phyloP scores from a whole-genome alignment of 192 early-diverging fungal species.

The Gryganskiella cystojenkinii region DNA sequence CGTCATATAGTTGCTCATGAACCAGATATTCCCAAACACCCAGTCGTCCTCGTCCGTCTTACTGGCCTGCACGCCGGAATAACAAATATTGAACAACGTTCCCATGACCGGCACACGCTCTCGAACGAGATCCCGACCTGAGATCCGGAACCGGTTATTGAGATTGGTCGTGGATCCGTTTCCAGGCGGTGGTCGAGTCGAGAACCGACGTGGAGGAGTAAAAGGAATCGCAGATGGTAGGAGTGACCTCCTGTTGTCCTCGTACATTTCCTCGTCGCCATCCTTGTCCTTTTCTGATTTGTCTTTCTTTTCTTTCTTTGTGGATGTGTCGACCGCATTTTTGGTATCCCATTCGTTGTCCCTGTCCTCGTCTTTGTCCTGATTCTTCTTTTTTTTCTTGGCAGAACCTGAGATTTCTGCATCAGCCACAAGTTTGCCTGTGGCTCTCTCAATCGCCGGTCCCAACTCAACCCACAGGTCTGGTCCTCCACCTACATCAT shows the following conservation, averaged over 20 bases:
- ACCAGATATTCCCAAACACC: conserved; percentile 28
- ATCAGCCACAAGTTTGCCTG: neutral
- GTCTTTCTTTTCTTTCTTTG: too few species aligned
- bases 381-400: neutral
- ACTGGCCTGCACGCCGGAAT: conserved; percentile 19
- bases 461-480: conserved; percentile 22
- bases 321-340: too few species aligned
- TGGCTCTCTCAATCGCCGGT: neutral
- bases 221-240: neutral
- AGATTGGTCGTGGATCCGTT: neutral
- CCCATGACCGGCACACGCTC: conserved; percentile 27
- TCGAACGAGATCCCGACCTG: conserved; percentile 17
- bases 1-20: conserved; percentile 28
- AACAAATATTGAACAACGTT: conserved; percentile 2
- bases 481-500: neutral
- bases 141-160: conserved; percentile 15
- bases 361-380: too few species aligned
- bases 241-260: too few species aligned
- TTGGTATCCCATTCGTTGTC: too few species aligned
- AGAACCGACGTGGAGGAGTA: neutral
- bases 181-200: neutral
- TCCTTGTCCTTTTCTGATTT: too few species aligned
- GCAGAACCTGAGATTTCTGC: neutral
- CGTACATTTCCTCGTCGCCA: too few species aligned
- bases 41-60: conserved; percentile 25